Conservation (phyloP, 2,329 filamentous ascomycete genomes). For the Coniella vitis region DNA sequence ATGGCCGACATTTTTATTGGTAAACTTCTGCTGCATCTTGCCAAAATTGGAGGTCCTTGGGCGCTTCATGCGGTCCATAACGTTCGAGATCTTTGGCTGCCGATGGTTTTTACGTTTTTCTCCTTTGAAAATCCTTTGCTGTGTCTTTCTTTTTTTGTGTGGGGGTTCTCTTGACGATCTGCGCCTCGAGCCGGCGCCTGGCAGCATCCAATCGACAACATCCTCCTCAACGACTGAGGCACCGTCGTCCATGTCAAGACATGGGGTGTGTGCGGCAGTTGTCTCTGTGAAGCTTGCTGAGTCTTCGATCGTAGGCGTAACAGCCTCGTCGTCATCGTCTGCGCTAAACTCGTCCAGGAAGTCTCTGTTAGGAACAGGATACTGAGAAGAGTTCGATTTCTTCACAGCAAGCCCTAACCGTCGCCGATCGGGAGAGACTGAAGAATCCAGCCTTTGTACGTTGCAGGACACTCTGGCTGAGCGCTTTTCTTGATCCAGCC, state of each 20-base stretch:
- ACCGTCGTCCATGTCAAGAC: constrained; percentile 16
- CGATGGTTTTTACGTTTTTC: constrained; percentile 18
- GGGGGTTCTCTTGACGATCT: constrained; percentile 22
- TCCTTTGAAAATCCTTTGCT: constrained; percentile 26
- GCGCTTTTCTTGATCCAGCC: constrained; percentile 45
- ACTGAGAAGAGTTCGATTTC: not conserved
- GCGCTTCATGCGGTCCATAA: constrained; percentile 14
- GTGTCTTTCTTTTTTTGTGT: constrained; percentile 24
- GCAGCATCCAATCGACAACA: constrained; percentile 43
- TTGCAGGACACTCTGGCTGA: constrained; percentile 24
- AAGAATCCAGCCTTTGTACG: constrained; percentile 25
- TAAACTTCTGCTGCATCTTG: not conserved
- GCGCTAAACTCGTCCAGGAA: constrained; percentile 8
- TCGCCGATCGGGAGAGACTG: constrained; percentile 31
- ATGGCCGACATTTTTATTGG: constrained; percentile 1
- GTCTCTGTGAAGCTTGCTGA: not conserved
- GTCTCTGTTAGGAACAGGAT: not conserved
- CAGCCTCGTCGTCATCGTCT: not conserved
- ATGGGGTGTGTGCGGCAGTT: not conserved
- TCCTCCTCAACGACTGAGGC: constrained; percentile 43
- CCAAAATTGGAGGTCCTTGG: not conserved
- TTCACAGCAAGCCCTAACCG: constrained; percentile 29
- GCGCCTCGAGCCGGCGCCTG: constrained; percentile 34
- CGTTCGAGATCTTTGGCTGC: constrained; percentile 28
- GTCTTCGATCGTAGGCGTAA: not conserved